These are phyloP conservation scores for Ilex asprella DNA, from an alignment of 257 asterid species.

Conservation along the genomic window DNA sequence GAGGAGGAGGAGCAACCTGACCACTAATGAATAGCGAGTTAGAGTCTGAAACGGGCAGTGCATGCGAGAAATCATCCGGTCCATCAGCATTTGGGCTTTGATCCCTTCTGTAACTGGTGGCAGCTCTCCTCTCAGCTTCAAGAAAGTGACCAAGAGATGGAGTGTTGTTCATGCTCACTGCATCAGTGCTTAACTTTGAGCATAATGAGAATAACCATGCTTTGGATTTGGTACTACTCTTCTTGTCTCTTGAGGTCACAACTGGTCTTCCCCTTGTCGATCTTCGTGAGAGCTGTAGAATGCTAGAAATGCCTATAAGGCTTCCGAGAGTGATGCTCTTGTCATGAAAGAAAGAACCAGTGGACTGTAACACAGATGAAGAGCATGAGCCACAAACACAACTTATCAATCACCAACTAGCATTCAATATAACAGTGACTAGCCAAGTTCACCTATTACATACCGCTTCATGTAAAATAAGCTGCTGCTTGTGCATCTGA, in stretches of 20 bases:
- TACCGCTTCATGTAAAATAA: too few relatives aligned
- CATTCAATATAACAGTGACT: too few relatives aligned
- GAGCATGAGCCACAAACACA: too few relatives aligned
- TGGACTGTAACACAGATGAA: conserved; percentile 37
- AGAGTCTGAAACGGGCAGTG: conserved; percentile 15
- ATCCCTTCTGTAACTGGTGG: conserved; percentile 21
- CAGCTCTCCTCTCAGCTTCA: conserved; percentile 54
- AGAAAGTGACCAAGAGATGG: conserved; percentile 69
- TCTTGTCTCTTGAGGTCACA: conserved; percentile 34
- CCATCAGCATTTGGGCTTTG: conserved; percentile 25
- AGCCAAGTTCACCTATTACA: too few relatives aligned
- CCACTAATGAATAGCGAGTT: conserved; percentile 40
- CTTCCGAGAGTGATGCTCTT: conserved; percentile 62
- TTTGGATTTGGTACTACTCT: conserved; percentile 36
- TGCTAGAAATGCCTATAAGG: conserved; percentile 64
- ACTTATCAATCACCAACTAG: too few relatives aligned
- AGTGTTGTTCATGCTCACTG: conserved; percentile 33
- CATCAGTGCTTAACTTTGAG: conserved; percentile 55
- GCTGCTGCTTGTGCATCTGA: too few relatives aligned
- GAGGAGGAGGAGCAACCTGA: conserved; percentile 41
- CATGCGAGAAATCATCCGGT: conserved; percentile 38
- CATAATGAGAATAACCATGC: conserved; percentile 57
- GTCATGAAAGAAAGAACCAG: conserved; percentile 69
- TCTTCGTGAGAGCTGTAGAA: conserved; percentile 54
- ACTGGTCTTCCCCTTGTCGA: conserved; percentile 43